Conservation (phyloP, 805 yeast genomes). For the Wickerhamiella occidentalis region DNA sequence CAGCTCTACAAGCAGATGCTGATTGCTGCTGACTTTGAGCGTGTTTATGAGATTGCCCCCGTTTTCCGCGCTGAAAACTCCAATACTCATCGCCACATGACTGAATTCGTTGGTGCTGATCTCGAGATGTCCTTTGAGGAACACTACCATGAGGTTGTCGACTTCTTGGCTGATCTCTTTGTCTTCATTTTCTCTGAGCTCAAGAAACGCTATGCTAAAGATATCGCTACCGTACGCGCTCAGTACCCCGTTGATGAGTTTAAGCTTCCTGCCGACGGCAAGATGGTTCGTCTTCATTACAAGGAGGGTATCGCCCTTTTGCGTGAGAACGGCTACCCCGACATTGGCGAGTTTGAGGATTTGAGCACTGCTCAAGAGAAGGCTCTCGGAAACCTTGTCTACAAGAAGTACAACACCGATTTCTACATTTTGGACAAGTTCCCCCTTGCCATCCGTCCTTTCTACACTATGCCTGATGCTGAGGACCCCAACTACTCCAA, state of each 20-base stretch:
- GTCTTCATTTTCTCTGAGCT: slow-evolving; percentile 79
- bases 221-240: slow-evolving; percentile 78
- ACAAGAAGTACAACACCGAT: slow-evolving; percentile 93
- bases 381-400: slow-evolving; percentile 77
- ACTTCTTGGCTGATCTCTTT: slow-evolving; percentile 55
- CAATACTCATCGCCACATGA: slow-evolving; percentile 98
- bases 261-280: slow-evolving; percentile 83
- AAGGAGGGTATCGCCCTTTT: slow-evolving; percentile 84
- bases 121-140: slow-evolving; percentile 97
- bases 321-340: slow-evolving; percentile 78
- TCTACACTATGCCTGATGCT: slow-evolving; percentile 98
- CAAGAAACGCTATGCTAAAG: slow-evolving; percentile 64
- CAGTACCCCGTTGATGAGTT: slow-evolving; percentile 98
- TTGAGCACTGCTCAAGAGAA: slow-evolving; percentile 90
- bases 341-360: slow-evolving; percentile 67
- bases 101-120: slow-evolving; percentile 96
- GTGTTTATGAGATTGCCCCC: slow-evolving; percentile 92
- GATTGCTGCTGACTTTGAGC: slow-evolving; percentile 95
- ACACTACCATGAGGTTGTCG: slow-evolving; percentile 86
- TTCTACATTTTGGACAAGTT: slow-evolving; percentile 96
- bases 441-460: slow-evolving; percentile 94
- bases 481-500: slow-evolving; percentile 86
- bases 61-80: slow-evolving; percentile 99
- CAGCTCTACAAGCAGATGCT: slow-evolving; percentile 96
- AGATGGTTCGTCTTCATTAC: slow-evolving; percentile 81